Conservation (phyloP, 768 basidiomycete species). For the Asterophora lycoperdoides region DNA sequence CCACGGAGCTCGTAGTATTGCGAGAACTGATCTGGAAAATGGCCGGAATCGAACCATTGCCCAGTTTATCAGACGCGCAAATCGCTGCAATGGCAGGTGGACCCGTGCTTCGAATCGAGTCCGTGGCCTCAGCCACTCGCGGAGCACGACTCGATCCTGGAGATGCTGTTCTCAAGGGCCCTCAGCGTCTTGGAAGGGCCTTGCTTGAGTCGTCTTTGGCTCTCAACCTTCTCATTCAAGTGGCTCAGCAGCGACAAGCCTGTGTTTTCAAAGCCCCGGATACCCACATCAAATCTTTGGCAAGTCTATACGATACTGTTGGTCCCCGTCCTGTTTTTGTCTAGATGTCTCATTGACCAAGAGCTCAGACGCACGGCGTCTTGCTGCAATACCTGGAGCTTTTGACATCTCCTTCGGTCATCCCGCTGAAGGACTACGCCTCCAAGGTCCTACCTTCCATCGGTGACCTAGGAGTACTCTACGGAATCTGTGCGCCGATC, state of each 20-base stretch:
- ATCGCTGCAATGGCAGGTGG: conserved; percentile 91
- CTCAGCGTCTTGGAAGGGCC: conserved; percentile 60
- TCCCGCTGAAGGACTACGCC: conserved; percentile 70
- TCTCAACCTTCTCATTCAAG: conserved; percentile 85
- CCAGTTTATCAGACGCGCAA: conserved; percentile 85
- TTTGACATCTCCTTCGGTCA: conserved; percentile 65
- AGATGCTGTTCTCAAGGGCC: conserved; percentile 61
- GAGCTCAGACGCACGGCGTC: conserved; percentile 78
- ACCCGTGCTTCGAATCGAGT: conserved; percentile 80
- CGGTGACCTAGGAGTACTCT: conserved; percentile 65
- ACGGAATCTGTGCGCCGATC: conserved; percentile 78
- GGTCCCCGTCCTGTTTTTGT: conserved; percentile 25
- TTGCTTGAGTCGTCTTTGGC: conserved; percentile 70
- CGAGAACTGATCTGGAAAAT: conserved; percentile 92
- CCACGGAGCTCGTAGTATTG: conserved; percentile 88
- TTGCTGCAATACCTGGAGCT: conserved; percentile 90
- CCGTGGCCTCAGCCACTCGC: conserved; percentile 73
- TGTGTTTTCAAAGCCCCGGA: conserved; percentile 74
- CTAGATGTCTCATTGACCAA: conserved; percentile 11
- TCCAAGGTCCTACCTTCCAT: conserved; percentile 72
- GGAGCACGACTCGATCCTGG: conserved; percentile 68
- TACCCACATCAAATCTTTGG: conserved; percentile 81
- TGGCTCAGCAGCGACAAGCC: conserved; percentile 86
- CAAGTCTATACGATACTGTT: conserved; percentile 85
- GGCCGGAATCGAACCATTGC: conserved; percentile 90